Evolutionary conservation across 768 basidiomycete genomes (phyloP).

Genomic region (Auricularia sp.): DNA sequence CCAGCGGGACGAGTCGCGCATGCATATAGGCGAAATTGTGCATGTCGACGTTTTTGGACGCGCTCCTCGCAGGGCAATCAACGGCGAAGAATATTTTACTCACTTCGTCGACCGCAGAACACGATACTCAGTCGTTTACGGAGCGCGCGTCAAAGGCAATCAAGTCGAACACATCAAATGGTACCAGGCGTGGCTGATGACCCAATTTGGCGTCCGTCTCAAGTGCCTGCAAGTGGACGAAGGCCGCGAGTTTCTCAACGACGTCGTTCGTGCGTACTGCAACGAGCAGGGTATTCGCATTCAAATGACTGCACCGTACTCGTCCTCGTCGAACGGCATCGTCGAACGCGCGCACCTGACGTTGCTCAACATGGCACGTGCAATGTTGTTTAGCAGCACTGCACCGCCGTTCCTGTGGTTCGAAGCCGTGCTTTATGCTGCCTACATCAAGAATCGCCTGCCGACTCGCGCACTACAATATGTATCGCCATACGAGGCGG

Average conservation of each 20-base stretch:
- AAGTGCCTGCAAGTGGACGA: conserved; percentile 14
- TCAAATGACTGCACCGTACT: conserved; percentile 23
- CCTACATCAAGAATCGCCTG: conserved; percentile 11
- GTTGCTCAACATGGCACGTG: conserved; percentile 18
- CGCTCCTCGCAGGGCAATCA: background rate
- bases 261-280: conserved; percentile 11
- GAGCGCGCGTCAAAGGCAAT: conserved; percentile 4
- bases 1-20: background rate
- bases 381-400: conserved; percentile 22
- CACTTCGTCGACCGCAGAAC: conserved; percentile 10
- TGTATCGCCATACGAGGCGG: conserved; percentile 17
- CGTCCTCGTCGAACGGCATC: conserved; percentile 25
- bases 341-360: conserved; percentile 30
- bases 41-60: conserved; percentile 9
- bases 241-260: conserved; percentile 16
- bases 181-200: conserved; percentile 9
- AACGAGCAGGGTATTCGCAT: conserved; percentile 9
- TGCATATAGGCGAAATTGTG: background rate
- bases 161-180: background rate
- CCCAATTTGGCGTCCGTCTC: conserved; percentile 5
- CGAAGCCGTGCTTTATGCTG: background rate
- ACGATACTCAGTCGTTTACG: conserved; percentile 3
- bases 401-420: conserved; percentile 1
- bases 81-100: conserved; percentile 6
- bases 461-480: conserved; percentile 6